Evolutionary conservation across 306 rosid species (phyloP).

Genomic region (Dicorynia guianensis): DNA sequence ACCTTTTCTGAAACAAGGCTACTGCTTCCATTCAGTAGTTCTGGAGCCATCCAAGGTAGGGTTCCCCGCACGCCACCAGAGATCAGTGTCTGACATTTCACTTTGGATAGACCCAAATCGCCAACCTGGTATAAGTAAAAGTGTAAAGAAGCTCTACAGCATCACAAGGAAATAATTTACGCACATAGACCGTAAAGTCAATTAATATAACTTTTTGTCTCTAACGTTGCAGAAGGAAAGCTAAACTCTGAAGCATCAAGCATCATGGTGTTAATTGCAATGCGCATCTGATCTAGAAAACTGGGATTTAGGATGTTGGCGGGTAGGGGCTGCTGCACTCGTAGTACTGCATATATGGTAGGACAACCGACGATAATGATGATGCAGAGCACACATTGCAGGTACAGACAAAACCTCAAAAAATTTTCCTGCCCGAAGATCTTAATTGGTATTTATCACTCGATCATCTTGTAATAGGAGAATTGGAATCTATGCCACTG

Average conservation of each 20-base stretch:
- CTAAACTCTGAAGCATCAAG: conserved; percentile 23
- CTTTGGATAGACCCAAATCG: conserved; percentile 95
- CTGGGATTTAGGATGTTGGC: not conserved
- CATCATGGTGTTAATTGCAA: conserved; percentile 20
- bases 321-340: not conserved
- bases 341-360: not conserved
- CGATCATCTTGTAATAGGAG: not conserved
- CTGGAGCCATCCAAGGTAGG: conserved; percentile 98
- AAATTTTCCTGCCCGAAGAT: conserved; percentile 1
- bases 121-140: conserved; percentile 68
- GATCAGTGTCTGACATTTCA: conserved; percentile 83
- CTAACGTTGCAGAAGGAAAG: conserved; percentile 15
- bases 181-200: conserved; percentile 18
- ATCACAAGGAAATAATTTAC: not conserved
- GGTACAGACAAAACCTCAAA: not conserved
- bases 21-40: conserved; percentile 89
- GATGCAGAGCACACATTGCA: not conserved
- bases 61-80: conserved; percentile 97
- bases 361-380: not conserved
- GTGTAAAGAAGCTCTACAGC: conserved; percentile 24
- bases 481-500: not conserved
- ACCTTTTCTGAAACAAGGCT: conserved; percentile 97
- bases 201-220: not conserved
- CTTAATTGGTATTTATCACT: not conserved
- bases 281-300: conserved; percentile 5